These are phyloP conservation scores for Aciculosporium take DNA, from an alignment of 2,329 filamentous ascomycete genomes.

Conservation along the genomic window DNA sequence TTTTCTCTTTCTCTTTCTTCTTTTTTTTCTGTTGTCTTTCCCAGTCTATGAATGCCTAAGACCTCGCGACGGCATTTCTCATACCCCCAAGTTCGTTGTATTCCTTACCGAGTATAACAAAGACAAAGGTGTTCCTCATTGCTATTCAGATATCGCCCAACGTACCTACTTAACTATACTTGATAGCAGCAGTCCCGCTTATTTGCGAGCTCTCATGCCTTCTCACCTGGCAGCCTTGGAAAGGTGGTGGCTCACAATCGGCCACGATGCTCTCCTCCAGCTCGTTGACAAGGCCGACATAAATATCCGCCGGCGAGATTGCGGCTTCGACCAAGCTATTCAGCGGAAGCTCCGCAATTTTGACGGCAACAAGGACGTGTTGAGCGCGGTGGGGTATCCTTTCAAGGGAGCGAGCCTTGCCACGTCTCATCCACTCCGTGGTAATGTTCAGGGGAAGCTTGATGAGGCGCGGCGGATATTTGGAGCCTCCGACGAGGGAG, in stretches of 20 bases:
- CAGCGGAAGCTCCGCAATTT: slow-evolving; percentile 18
- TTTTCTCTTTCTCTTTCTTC: not conserved
- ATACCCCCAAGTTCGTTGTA: too few relatives aligned
- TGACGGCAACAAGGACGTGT: slow-evolving; percentile 15
- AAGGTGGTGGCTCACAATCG: slow-evolving; percentile 19
- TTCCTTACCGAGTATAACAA: too few relatives aligned
- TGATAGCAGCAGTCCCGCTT: not conserved
- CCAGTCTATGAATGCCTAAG: too few relatives aligned
- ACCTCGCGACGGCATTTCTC: too few relatives aligned
- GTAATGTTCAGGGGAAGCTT: slow-evolving; percentile 17
- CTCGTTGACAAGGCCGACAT: slow-evolving; percentile 13
- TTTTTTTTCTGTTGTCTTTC: not conserved
- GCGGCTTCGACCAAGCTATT: slow-evolving; percentile 19
- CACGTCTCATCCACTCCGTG: not conserved
- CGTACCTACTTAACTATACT: not conserved
- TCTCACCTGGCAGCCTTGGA: slow-evolving; percentile 15
- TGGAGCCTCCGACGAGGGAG: slow-evolving; percentile 13
- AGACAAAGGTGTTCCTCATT: too few relatives aligned
- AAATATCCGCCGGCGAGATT: slow-evolving; percentile 12
- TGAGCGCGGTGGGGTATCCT: not conserved
- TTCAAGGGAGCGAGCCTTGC: too few relatives aligned
- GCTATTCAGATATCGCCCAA: not conserved
- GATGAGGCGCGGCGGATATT: slow-evolving; percentile 16
- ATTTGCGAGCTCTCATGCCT: slow-evolving; percentile 14
- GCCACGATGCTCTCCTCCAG: slow-evolving; percentile 12